phyloP scores from a whole-genome alignment of 31 red algal genomes.

The Asparagopsis taxiformis region DNA sequence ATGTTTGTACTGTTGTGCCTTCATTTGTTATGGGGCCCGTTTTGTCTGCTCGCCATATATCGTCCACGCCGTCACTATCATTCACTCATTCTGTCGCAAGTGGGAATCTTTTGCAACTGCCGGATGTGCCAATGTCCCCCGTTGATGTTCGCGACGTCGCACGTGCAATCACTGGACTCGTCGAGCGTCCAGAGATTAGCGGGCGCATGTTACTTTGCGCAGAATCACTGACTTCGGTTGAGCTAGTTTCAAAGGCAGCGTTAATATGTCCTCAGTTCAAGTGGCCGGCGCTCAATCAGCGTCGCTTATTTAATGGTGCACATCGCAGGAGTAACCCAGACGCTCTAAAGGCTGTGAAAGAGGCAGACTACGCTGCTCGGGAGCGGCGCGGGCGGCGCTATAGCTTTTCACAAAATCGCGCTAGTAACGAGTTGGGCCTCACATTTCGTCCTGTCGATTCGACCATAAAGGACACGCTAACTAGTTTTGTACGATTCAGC shows the following conservation, averaged over 20 bases:
- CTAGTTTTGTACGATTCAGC: conserved; percentile 18
- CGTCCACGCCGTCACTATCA: conserved; percentile 21
- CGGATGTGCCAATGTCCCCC: conserved; percentile 41
- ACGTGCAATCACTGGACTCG: conserved; percentile 24
- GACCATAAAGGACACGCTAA: conserved; percentile 33
- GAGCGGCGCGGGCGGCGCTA: conserved; percentile 37
- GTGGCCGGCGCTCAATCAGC: conserved; percentile 9
- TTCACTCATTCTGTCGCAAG: conserved; percentile 29
- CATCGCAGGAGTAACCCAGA: conserved; percentile 2
- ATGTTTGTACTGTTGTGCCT: conserved; percentile 57
- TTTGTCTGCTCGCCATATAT: conserved; percentile 24
- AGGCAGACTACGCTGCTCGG: conserved; percentile 17
- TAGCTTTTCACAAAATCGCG: conserved; percentile 32
- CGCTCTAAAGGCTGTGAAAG: conserved; percentile 7
- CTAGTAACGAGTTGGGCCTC: conserved; percentile 28
- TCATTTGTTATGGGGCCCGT: conserved; percentile 48
- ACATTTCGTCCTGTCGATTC: conserved; percentile 17
- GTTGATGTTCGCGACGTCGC: conserved; percentile 54
- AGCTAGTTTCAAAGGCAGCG: conserved; percentile 16
- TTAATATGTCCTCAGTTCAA: conserved; percentile 14
- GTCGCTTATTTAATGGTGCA: conserved; percentile 1
- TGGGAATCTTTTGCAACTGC: conserved; percentile 13
- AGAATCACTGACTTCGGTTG: conserved; percentile 29
- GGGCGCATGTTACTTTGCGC: conserved; percentile 38
- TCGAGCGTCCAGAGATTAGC: conserved; percentile 36